phyloP scores from a whole-genome alignment of 208 protist species.

The Trypanosoma melophagium region DNA sequence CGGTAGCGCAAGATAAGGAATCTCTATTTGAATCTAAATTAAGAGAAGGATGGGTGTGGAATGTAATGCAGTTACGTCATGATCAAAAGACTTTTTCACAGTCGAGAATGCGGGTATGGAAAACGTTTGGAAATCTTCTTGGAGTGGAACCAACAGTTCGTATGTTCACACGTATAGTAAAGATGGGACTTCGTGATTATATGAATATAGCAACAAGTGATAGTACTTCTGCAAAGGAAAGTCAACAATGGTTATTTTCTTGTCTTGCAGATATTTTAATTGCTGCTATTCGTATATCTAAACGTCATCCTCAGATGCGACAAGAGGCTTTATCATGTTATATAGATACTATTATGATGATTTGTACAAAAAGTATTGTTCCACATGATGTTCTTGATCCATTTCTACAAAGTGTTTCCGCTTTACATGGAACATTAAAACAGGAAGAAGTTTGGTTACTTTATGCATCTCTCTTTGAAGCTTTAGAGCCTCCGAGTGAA shows the following conservation, averaged over 20 bases:
- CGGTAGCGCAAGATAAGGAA: not conserved
- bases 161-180: slow-evolving; percentile 17
- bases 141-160: slow-evolving; percentile 15
- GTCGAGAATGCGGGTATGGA: slow-evolving; percentile 22
- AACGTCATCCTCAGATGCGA: slow-evolving; percentile 17
- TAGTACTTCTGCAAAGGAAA: slow-evolving; percentile 12
- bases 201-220: slow-evolving; percentile 7
- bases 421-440: slow-evolving; percentile 10
- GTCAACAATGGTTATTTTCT: slow-evolving; percentile 22
- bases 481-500: not conserved
- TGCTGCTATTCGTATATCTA: slow-evolving; percentile 27
- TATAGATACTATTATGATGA: slow-evolving; percentile 12
- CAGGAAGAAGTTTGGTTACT: slow-evolving; percentile 21
- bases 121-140: slow-evolving; percentile 20
- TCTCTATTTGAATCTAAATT: slow-evolving; percentile 1
- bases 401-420: slow-evolving; percentile 18
- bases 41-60: slow-evolving; percentile 28
- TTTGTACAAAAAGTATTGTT: slow-evolving; percentile 23
- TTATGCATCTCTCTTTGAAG: slow-evolving; percentile 22
- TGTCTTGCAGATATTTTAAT: slow-evolving; percentile 19
- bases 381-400: slow-evolving; percentile 15
- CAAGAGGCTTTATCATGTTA: slow-evolving; percentile 17
- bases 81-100: slow-evolving; percentile 30
- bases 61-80: slow-evolving; percentile 22
- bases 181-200: slow-evolving; percentile 19